A percentile compares a stretch with the other conserved stretches of the same genome.
Evolutionary conservation across 2,329 filamentous ascomycete species (phyloP).

Genomic region (Colletotrichum phormii): DNA sequence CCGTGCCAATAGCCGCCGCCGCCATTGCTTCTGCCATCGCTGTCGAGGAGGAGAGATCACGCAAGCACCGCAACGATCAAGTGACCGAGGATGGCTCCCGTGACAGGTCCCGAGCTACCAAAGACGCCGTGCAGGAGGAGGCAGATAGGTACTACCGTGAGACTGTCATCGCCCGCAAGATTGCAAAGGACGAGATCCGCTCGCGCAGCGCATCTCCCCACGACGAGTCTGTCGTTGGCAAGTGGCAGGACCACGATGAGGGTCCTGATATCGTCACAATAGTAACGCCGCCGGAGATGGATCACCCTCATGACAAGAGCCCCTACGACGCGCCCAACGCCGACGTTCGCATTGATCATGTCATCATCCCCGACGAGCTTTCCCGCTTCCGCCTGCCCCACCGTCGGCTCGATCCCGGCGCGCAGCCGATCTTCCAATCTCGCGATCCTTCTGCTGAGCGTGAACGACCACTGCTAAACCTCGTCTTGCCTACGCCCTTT

Average conservation of each 20-base stretch:
- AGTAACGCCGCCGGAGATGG: slow-evolving; percentile 66
- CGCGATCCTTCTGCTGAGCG: slow-evolving; percentile 67
- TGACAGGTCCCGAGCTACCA: slow-evolving; percentile 45
- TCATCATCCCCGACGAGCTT: slow-evolving; percentile 66
- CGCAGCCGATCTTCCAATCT: slow-evolving; percentile 51
- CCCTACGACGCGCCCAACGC: slow-evolving; percentile 70
- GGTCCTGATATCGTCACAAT: slow-evolving; percentile 55
- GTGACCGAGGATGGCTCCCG: slow-evolving; percentile 49
- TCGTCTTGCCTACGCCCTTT: slow-evolving; percentile 70
- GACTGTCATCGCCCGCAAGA: slow-evolving; percentile 63
- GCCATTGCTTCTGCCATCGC: slow-evolving; percentile 60
- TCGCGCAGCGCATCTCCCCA: slow-evolving; percentile 62
- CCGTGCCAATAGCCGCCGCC: slow-evolving; percentile 59
- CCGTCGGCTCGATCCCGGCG: slow-evolving; percentile 42
- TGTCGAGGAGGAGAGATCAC: slow-evolving; percentile 52
- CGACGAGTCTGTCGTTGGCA: slow-evolving; percentile 66
- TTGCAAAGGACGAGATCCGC: slow-evolving; percentile 64
- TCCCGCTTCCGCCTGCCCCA: slow-evolving; percentile 47
- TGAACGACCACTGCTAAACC: slow-evolving; percentile 68
- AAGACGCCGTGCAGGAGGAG: slow-evolving; percentile 65
- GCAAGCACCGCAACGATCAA: slow-evolving; percentile 46
- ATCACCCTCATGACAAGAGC: slow-evolving; percentile 57
- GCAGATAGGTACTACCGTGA: slow-evolving; percentile 70
- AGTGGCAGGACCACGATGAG: slow-evolving; percentile 57
- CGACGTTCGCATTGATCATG: slow-evolving; percentile 72